Evolutionary conservation across 495 filamentous ascomycete genomes (phyloP).

Genomic region (Glarea lozoyensis): DNA sequence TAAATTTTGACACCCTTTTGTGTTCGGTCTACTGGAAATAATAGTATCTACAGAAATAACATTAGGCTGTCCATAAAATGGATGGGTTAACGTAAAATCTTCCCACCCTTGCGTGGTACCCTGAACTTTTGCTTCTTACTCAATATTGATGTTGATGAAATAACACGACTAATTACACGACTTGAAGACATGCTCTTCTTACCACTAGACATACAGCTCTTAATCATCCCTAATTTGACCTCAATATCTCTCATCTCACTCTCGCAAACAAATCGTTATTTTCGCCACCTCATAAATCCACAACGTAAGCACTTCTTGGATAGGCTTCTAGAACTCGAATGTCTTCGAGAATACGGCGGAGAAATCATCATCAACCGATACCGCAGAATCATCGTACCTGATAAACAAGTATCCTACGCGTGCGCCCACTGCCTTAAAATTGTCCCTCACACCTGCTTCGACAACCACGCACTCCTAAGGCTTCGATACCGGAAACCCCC

Average conservation of each 20-base stretch:
- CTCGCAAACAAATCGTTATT: background rate
- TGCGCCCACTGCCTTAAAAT: background rate
- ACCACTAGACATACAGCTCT: background rate
- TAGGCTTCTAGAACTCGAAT: background rate
- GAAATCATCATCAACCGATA: background rate
- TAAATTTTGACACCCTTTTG: too few species aligned
- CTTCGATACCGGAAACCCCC: background rate
- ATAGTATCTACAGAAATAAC: too few species aligned
- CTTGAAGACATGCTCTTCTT: background rate
- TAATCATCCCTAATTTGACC: background rate
- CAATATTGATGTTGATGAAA: too few species aligned
- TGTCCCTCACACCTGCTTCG: background rate
- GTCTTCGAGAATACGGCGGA: background rate
- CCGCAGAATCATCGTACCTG: background rate
- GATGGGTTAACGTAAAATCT: too few species aligned
- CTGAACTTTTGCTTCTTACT: too few species aligned
- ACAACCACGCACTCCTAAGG: background rate
- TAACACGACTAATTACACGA: too few species aligned
- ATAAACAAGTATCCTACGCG: background rate
- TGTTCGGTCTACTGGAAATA: too few species aligned
- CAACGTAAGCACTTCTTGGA: background rate
- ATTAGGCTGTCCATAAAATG: too few species aligned
- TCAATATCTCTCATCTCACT: background rate
- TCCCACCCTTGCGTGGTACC: too few species aligned
- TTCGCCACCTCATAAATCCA: background rate